These are phyloP conservation scores for Ensete ventricosum DNA, from an alignment of 176 grass and related monocot genomes.

Conservation along the genomic window DNA sequence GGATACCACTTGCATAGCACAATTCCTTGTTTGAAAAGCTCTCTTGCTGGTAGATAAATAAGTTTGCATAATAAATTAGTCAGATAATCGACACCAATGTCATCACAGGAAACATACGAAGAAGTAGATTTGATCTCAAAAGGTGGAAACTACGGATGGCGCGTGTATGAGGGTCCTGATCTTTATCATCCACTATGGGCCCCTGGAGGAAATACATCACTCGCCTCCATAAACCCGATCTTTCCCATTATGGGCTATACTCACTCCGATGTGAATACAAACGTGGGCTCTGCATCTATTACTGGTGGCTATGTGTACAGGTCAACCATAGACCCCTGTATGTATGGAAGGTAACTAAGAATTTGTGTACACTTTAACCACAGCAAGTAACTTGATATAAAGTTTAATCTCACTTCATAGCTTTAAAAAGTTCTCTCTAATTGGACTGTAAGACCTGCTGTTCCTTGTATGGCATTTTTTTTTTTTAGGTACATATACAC, in stretches of 20 bases:
- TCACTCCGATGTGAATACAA: slow-evolving; percentile 41
- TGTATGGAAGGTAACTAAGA: slow-evolving; percentile 41
- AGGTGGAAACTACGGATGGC: slow-evolving; percentile 87
- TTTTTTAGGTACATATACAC: slow-evolving; percentile 49
- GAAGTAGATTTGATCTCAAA: slow-evolving; percentile 64
- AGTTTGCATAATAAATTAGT: too few species aligned
- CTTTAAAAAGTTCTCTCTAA: too few species aligned
- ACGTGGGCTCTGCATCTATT: slow-evolving; percentile 60
- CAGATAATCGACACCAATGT: neutral
- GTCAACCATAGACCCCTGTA: slow-evolving; percentile 57
- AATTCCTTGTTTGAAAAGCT: too few species aligned
- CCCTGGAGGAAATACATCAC: slow-evolving; percentile 69
- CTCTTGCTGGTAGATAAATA: neutral
- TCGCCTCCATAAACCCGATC: slow-evolving; percentile 48
- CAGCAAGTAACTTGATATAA: too few species aligned
- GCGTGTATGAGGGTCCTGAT: slow-evolving; percentile 41
- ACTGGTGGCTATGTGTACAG: slow-evolving; percentile 69
- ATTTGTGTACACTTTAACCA: too few species aligned
- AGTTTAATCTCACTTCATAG: too few species aligned
- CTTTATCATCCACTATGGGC: slow-evolving; percentile 22
- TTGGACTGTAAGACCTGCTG: neutral
- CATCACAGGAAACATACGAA: slow-evolving; percentile 36
- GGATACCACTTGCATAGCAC: too few species aligned
- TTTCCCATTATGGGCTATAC: slow-evolving; percentile 59
- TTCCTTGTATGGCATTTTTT: slow-evolving; percentile 6